phyloP scores from a whole-genome alignment of 306 rosid species.

The Elaeagnus macrophylla region DNA sequence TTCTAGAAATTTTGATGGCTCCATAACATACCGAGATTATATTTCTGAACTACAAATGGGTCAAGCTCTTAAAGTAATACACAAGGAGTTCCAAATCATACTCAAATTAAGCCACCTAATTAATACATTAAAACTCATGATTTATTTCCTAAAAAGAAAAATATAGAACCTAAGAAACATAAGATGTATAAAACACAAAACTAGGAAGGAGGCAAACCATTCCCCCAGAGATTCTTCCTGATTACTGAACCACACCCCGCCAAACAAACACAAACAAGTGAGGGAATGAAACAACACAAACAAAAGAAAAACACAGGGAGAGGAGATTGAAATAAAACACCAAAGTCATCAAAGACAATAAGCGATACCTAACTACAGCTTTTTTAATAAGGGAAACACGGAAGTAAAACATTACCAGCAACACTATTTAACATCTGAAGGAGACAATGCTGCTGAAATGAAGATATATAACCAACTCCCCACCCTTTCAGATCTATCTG shows the following conservation, averaged over 20 bases:
- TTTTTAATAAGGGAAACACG: conserved; percentile 3
- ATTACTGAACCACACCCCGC: too few relatives aligned
- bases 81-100: background rate
- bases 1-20: too few relatives aligned
- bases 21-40: too few relatives aligned
- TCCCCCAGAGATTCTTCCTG: background rate
- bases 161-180: too few relatives aligned
- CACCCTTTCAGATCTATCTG: conserved; percentile 98
- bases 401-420: conserved; percentile 57
- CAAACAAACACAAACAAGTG: too few relatives aligned
- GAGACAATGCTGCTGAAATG: conserved; percentile 97
- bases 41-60: too few relatives aligned
- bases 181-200: background rate
- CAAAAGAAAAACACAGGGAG: too few relatives aligned
- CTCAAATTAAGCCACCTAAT: background rate
- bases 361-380: background rate
- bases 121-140: background rate
- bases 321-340: too few relatives aligned
- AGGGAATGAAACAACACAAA: too few relatives aligned
- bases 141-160: too few relatives aligned
- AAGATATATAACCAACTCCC: conserved; percentile 88
- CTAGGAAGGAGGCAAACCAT: too few relatives aligned
- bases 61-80: background rate
- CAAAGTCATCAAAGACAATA: background rate
- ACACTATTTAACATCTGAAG: conserved; percentile 94